A percentile compares a stretch with the other conserved stretches of the same genome.
These are phyloP conservation scores for Vigna nakashimae DNA, from an alignment of 306 rosid species.

Conservation along the genomic window DNA sequence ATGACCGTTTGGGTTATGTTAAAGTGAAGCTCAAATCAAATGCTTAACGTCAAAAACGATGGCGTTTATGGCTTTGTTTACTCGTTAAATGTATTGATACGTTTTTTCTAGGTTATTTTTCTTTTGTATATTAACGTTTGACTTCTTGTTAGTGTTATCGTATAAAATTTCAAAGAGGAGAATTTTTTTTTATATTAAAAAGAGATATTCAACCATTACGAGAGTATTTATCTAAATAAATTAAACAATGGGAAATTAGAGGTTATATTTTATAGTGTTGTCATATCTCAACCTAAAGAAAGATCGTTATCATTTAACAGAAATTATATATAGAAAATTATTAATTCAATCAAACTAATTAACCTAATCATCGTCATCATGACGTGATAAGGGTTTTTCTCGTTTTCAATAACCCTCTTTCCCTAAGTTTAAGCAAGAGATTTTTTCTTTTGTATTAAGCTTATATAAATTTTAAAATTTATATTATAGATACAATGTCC, in stretches of 20 bases:
- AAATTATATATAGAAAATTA: background rate
- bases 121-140: background rate
- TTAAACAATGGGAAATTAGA: background rate
- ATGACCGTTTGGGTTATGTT: background rate
- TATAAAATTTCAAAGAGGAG: background rate
- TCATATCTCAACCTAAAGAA: background rate
- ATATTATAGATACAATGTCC: too few relatives aligned
- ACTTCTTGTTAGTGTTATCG: background rate
- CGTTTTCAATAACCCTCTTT: background rate
- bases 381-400: background rate
- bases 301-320: background rate
- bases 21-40: background rate
- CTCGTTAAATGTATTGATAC: background rate
- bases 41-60: constrained; percentile 36
- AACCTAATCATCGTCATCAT: constrained; percentile 1
- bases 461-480: background rate
- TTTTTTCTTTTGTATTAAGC: background rate
- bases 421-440: background rate
- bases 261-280: background rate
- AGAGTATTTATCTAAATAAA: background rate
- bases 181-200: background rate
- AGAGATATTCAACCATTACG: background rate
- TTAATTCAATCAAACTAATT: background rate
- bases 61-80: constrained; percentile 31
- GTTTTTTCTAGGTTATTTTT: background rate